Evolutionary conservation across 23 red algal genomes (phyloP), one percentile per base, ranked within the genome.

Genomic region (Gracilaria gracilis): DNA sequence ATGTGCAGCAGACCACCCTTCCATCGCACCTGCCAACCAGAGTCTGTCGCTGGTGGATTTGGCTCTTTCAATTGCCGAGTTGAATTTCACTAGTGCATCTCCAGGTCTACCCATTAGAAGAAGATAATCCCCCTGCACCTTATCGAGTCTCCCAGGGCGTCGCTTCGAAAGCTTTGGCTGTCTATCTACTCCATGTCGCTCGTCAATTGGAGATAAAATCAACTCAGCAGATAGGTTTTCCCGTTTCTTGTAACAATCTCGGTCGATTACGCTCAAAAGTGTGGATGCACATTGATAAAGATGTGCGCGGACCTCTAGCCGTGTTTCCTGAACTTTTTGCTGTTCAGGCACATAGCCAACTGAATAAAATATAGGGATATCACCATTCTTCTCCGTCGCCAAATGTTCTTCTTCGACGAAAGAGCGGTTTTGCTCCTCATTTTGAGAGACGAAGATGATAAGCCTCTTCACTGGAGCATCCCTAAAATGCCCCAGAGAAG

Each of bases 21-120:
- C 93, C 93, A 88, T 95, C 16, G 93, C 83, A 38, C 84, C 93
- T 24, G 93, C 93, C 21, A 95, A 75, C 93, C 93, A 95, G 0
- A 95, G 85, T 28, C 93, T 53, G 54, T 95, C 93, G 24, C 85
- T 73, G 38, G 66, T 88, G 23, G 93, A 85, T 53, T 88, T 88
- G 20, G 93, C 73, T 74, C 62, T 69, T 76, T 95, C 93, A 31
- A 80, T 88, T 0, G 93, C 93, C 11, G 85, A 89, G 73, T 86
- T 95, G 61, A 84, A 95, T 39, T 86, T 95, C 40, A 35, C 37
- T n/a, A 95, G 34, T 9, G 93, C 93, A 19, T 95, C 93, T 1
- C 58, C 71, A 6, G 85, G 75, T 33, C 64, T 73, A 6, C 93
- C 93, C 79, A 89, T 89, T 17, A 95, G 67, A 17, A 95, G 65